A percentile compares a stretch with the other conserved stretches of the same genome.
These are phyloP conservation scores for Diaporthe citriasiana DNA, from an alignment of 2,329 filamentous ascomycete species.

Conservation along the genomic window DNA sequence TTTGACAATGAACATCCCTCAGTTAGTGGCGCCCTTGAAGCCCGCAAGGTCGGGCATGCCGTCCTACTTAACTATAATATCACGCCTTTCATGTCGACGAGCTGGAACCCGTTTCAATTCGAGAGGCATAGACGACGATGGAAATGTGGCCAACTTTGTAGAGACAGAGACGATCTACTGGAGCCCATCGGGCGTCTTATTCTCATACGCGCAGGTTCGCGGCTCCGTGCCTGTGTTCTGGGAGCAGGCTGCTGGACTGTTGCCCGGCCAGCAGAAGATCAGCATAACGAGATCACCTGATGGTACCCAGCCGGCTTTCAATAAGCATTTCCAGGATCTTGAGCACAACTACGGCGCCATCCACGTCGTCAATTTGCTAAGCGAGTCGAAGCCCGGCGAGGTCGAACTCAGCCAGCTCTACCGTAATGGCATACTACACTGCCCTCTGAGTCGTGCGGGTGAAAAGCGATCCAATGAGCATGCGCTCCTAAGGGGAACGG, in stretches of 20 bases:
- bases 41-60: slow-evolving; percentile 78
- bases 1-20: slow-evolving; percentile 86
- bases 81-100: slow-evolving; percentile 88
- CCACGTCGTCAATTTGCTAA: slow-evolving; percentile 95
- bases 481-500: slow-evolving; percentile 82
- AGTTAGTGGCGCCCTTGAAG: slow-evolving; percentile 79
- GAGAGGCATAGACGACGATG: slow-evolving; percentile 97
- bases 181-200: slow-evolving; percentile 82
- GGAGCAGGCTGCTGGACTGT: slow-evolving; percentile 90
- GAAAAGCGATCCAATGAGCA: slow-evolving; percentile 75
- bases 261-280: slow-evolving; percentile 96
- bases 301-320: slow-evolving; percentile 93
- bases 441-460: slow-evolving; percentile 74
- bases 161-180: slow-evolving; percentile 96
- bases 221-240: slow-evolving; percentile 97
- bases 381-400: slow-evolving; percentile 88
- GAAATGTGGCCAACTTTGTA: slow-evolving; percentile 98
- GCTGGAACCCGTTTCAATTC: slow-evolving; percentile 97
- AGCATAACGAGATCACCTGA: slow-evolving; percentile 89
- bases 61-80: slow-evolving; percentile 89
- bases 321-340: slow-evolving; percentile 93
- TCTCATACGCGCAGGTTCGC: slow-evolving; percentile 93
- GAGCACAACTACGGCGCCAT: slow-evolving; percentile 90
- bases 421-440: slow-evolving; percentile 81
- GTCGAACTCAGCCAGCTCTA: slow-evolving; percentile 86